Evolutionary conservation across 2,329 filamentous ascomycete species (phyloP).

Genomic region (Mollisiaceae sp.): DNA sequence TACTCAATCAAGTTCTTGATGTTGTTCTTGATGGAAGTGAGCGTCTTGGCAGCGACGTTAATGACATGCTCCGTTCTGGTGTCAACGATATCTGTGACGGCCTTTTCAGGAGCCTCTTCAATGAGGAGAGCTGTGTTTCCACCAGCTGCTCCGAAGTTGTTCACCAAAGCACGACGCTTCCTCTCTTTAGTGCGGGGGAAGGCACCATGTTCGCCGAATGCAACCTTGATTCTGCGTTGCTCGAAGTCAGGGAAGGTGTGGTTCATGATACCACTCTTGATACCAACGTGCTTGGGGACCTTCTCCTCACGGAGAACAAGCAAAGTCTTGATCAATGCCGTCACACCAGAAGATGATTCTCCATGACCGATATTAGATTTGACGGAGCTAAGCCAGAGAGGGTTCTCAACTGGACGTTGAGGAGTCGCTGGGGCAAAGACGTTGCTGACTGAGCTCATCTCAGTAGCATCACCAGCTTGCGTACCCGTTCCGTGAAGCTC

Average conservation of each 20-base stretch:
- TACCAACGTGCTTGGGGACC: slow-evolving; percentile 28
- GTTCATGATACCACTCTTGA: slow-evolving; percentile 32
- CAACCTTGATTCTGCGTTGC: slow-evolving; percentile 38
- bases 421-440: slow-evolving; percentile 33
- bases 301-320: slow-evolving; percentile 30
- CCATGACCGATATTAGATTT: slow-evolving; percentile 39
- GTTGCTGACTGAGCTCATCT: slow-evolving; percentile 23
- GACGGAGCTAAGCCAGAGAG: slow-evolving; percentile 30
- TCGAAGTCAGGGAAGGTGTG: slow-evolving; percentile 37
- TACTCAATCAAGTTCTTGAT: slow-evolving; percentile 41
- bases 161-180: slow-evolving; percentile 38
- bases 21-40: slow-evolving; percentile 26
- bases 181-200: slow-evolving; percentile 1
- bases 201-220: slow-evolving; percentile 1
- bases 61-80: slow-evolving; percentile 45
- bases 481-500: slow-evolving; percentile 38
- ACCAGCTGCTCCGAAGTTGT: slow-evolving; percentile 52
- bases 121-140: slow-evolving; percentile 26
- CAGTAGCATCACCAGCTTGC: slow-evolving; percentile 29
- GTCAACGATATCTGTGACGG: slow-evolving; percentile 44
- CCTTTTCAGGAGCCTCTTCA: slow-evolving; percentile 19
- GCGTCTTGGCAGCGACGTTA: slow-evolving; percentile 52
- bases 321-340: slow-evolving; percentile 35
- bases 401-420: slow-evolving; percentile 26
- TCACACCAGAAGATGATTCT: slow-evolving; percentile 30